Evolutionary conservation across 192 early-diverging fungal genomes (phyloP), one percentile per base, ranked within the genome.

Genomic region (Backusella mclennaniae): DNA sequence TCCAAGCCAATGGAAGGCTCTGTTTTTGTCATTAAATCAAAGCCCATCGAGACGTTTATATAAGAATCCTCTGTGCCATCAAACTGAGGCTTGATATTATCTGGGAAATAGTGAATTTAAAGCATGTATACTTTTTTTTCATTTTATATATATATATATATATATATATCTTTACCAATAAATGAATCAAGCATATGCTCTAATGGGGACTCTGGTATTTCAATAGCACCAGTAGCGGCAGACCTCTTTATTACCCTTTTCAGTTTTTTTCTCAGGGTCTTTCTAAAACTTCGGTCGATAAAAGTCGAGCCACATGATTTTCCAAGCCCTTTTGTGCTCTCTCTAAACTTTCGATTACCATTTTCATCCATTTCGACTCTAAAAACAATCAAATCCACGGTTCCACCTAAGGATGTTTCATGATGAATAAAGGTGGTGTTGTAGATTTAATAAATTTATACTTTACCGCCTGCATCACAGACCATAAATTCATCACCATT

Each of bases 401-500:
- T 87, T 70, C 86, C 86, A 74, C 86, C 85, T 85, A 79, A 38
- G 31, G 63, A 49, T 38, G 17, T 0, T 35, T 21, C 1, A 12
- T 29, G 14, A 44, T 33, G 33, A 33, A 33, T 26, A 26, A 26
- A 26, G 26, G 0, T 26, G 26, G 26, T 26, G 26, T 0, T 26
- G 26, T 26, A 26, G 26, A 26, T 26, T 4, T 44, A 5, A 15
- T 44, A 44, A 4, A 42, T 33, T 29, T 26, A 4, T 31, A 19
- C 29, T 35, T 71, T 79, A 85, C 85, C 85, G 19, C 87, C 87
- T 11, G 87, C 87, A 53, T 88, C 87, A 56, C 85, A 88, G 56
- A 88, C 84, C 83, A 88, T 86, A 69, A 88, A 88, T 46, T 82
- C 83, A 31, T 88, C 87, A 12, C 83, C 83, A 72, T 85, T 78